Evolutionary conservation across 73 alveolate genomes (phyloP).

Genomic region (Durusdinium trenchii): DNA sequence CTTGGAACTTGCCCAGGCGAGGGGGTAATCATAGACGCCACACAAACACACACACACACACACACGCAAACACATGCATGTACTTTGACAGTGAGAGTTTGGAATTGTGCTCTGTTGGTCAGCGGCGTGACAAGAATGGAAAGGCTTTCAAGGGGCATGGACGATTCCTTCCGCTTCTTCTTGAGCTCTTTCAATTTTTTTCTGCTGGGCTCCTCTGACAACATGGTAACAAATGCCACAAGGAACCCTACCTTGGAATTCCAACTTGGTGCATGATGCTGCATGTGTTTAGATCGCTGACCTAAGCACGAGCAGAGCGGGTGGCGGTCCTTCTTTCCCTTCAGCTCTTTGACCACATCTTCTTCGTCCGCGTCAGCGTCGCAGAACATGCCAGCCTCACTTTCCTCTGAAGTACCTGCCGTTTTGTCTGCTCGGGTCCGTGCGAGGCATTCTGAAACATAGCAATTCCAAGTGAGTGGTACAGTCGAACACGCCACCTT

Average conservation of each 20-base stretch:
- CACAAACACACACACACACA: too few relatives aligned
- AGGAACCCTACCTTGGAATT: background rate
- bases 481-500: too few relatives aligned
- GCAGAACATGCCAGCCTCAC: constrained; percentile 39
- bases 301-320: background rate
- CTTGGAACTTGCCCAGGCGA: background rate
- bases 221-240: background rate
- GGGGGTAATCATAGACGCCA: background rate
- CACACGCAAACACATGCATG: too few relatives aligned
- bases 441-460: too few relatives aligned
- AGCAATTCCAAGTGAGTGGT: too few relatives aligned
- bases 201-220: background rate
- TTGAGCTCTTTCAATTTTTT: constrained; percentile 33
- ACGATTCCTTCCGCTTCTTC: constrained; percentile 58
- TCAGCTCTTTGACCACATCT: constrained; percentile 15
- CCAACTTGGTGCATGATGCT: too few relatives aligned
- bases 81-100: too few relatives aligned
- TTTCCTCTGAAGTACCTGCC: constrained; percentile 12
- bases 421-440: too few relatives aligned
- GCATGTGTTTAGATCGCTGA: background rate
- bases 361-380: constrained; percentile 59
- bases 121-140: too few relatives aligned
- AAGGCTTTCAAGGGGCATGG: constrained; percentile 21
- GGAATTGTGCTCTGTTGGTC: too few relatives aligned
- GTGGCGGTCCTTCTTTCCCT: constrained; percentile 20